These are phyloP conservation scores for Colletotrichum phormii DNA, from an alignment of 2,329 filamentous ascomycete genomes.

Conservation along the genomic window DNA sequence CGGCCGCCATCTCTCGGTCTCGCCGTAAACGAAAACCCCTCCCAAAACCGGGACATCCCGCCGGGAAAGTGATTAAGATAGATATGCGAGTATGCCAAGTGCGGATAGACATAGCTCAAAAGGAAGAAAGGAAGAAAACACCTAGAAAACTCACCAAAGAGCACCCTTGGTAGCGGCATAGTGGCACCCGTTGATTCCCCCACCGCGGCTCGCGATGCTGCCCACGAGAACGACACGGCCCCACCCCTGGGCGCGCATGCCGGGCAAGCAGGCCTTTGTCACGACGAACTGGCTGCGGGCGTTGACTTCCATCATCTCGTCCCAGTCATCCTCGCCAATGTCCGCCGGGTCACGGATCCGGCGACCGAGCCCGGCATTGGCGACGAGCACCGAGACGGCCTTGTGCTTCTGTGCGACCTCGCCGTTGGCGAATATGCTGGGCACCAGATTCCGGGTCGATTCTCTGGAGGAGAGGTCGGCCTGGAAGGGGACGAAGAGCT, in stretches of 20 bases:
- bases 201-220: slow-evolving; percentile 48
- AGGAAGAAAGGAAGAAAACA: background rate
- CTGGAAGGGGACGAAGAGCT: slow-evolving; percentile 43
- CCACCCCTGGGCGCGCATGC: slow-evolving; percentile 47
- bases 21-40: background rate
- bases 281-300: slow-evolving; percentile 49
- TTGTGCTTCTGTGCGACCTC: slow-evolving; percentile 40
- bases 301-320: slow-evolving; percentile 50
- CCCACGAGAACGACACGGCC: slow-evolving; percentile 47
- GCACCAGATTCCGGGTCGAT: slow-evolving; percentile 41
- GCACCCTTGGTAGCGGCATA: slow-evolving; percentile 50
- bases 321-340: slow-evolving; percentile 50
- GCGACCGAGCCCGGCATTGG: slow-evolving; percentile 47
- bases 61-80: background rate
- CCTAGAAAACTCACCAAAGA: background rate
- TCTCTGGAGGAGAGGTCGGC: slow-evolving; percentile 46
- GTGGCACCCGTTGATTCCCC: slow-evolving; percentile 49
- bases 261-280: slow-evolving; percentile 45
- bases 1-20: background rate
- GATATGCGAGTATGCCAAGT: background rate
- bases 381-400: slow-evolving; percentile 47
- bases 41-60: background rate
- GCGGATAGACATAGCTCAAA: background rate
- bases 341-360: slow-evolving; percentile 48
- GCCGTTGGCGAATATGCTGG: slow-evolving; percentile 36